A percentile compares a stretch with the other conserved stretches of the same genome.
phyloP scores from a whole-genome alignment of 140 eudicot genomes.

The Flaveria floridana region DNA sequence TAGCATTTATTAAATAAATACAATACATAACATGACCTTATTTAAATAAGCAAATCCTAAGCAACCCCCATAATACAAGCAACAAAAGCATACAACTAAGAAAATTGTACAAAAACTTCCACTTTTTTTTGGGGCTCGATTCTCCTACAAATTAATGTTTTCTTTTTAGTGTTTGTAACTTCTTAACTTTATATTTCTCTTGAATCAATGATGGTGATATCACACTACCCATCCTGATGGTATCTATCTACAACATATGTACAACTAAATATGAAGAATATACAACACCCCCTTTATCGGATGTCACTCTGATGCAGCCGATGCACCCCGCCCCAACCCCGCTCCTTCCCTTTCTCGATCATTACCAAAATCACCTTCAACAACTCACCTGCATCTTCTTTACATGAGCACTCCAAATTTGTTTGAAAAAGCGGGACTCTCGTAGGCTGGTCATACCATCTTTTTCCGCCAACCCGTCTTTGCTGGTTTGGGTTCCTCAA shows the following conservation, averaged over 20 bases:
- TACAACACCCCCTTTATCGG: slow-evolving; percentile 30
- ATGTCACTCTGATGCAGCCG: slow-evolving; percentile 77
- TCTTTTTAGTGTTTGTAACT: not conserved
- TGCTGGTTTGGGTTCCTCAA: slow-evolving; percentile 45
- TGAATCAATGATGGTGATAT: not conserved
- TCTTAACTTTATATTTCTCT: not conserved
- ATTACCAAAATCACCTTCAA: slow-evolving; percentile 53
- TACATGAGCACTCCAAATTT: slow-evolving; percentile 53
- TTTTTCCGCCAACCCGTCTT: slow-evolving; percentile 38
- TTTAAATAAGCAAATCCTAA: not conserved
- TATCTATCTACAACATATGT: slow-evolving; percentile 22
- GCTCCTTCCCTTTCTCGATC: slow-evolving; percentile 65
- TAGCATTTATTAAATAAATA: too few species aligned
- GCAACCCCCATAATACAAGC: not conserved
- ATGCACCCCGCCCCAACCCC: slow-evolving; percentile 64
- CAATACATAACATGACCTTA: not conserved
- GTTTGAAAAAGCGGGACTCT: slow-evolving; percentile 71
- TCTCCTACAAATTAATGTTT: not conserved
- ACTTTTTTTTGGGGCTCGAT: not conserved
- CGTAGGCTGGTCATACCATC: slow-evolving; percentile 48
- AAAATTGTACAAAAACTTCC: not conserved
- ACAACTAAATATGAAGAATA: not conserved
- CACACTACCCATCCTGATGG: not conserved
- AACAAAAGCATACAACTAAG: not conserved
- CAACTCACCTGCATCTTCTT: slow-evolving; percentile 69